Evolutionary conservation across 352 stramenopile genomes (phyloP).

Genomic region (Phytophthora aleatoria): DNA sequence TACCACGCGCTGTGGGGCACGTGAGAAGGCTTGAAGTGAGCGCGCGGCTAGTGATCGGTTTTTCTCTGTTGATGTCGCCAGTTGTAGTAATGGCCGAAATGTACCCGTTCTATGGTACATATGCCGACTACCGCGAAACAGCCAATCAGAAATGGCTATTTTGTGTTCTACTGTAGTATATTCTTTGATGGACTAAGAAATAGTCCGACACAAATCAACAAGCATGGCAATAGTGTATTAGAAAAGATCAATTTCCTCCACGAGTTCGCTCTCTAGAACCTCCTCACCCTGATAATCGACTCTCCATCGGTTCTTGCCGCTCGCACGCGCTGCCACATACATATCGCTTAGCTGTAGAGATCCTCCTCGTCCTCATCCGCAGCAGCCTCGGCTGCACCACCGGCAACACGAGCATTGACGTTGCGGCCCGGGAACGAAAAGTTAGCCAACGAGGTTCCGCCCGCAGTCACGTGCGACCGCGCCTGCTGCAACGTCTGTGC

Average conservation of each 20-base stretch:
- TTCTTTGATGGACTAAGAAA: too few species aligned
- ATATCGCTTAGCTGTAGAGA: slow-evolving; percentile 94
- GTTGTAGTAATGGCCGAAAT: slow-evolving; percentile 23
- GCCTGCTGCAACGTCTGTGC: slow-evolving; percentile 95
- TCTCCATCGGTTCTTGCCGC: slow-evolving; percentile 16
- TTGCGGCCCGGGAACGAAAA: slow-evolving; percentile 95
- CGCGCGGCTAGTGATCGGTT: slow-evolving; percentile 13
- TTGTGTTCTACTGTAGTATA: too few species aligned
- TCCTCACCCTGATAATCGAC: slow-evolving; percentile 20
- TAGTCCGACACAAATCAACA: slow-evolving; percentile 7
- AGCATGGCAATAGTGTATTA: slow-evolving; percentile 40
- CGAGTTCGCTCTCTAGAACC: slow-evolving; percentile 19
- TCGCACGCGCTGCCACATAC: slow-evolving; percentile 12
- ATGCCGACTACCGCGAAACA: background rate
- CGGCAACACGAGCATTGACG: slow-evolving; percentile 45
- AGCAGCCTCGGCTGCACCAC: slow-evolving; percentile 61
- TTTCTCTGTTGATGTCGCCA: slow-evolving; percentile 25
- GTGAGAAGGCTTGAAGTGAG: slow-evolving; percentile 6
- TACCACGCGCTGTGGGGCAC: background rate
- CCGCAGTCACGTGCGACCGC: slow-evolving; percentile 93
- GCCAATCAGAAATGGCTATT: background rate
- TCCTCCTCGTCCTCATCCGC: slow-evolving; percentile 98
- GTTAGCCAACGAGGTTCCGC: slow-evolving; percentile 93
- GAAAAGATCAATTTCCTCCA: slow-evolving; percentile 24
- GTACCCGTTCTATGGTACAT: slow-evolving; percentile 7